These are phyloP conservation scores for Inga oerstediana DNA, from an alignment of 306 rosid species.

Conservation along the genomic window DNA sequence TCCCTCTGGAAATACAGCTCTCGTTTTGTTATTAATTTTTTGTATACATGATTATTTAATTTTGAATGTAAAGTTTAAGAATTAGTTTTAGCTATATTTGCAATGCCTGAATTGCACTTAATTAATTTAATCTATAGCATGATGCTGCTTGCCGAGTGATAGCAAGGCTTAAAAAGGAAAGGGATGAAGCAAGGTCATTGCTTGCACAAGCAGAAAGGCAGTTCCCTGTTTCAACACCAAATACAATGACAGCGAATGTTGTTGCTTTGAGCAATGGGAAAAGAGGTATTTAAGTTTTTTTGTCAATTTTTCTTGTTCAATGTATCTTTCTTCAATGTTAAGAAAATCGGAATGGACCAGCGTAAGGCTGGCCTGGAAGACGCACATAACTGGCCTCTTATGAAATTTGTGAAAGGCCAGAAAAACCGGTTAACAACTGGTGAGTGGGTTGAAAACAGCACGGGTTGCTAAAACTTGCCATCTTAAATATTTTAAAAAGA, in stretches of 20 bases:
- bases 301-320: not conserved
- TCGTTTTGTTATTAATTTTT: not conserved
- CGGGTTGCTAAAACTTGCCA: not conserved
- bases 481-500: not conserved
- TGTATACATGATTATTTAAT: not conserved
- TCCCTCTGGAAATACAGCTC: not conserved
- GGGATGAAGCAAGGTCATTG: constrained; percentile 11
- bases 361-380: not conserved
- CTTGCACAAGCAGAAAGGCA: constrained; percentile 25
- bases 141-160: constrained; percentile 27
- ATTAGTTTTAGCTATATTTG: not conserved
- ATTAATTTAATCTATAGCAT: constrained; percentile 11
- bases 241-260: not conserved
- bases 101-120: not conserved
- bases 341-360: not conserved
- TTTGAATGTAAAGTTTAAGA: not conserved
- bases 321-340: not conserved
- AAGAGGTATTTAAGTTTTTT: not conserved
- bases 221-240: not conserved
- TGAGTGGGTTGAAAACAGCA: not conserved
- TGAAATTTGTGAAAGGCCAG: not conserved
- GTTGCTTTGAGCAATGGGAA: constrained; percentile 17
- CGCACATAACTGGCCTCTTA: not conserved
- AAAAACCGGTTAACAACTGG: not conserved
- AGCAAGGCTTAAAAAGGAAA: constrained; percentile 25